Base-by-base conservation (phyloP, 2,329 filamentous ascomycete species). In the Aureobasidium sp. region DNA sequence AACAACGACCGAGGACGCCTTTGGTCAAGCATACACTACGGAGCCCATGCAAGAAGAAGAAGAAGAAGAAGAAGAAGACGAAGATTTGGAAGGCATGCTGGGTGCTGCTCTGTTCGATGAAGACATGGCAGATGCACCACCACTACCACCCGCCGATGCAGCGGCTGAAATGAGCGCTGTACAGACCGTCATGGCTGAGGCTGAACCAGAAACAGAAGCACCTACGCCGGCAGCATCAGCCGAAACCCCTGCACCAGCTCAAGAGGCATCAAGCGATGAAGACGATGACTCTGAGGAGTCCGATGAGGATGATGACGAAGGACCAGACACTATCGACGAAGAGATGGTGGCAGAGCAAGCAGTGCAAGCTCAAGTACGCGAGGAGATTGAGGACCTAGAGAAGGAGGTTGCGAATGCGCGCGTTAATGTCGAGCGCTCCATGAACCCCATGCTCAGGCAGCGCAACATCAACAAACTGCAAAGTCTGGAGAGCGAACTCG, bases 311-410 rank as follows among this genome's bases (percentile, higher is more conserved):
- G 71, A 74, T 53, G 71, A 70, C 29, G 69, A 73, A 27, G 71
- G 68, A 30, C 72, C 70, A 2, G 73, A 62, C n/a, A 76, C 75
- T n/a, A 70, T 80, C 32, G 80, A 83, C 62, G 81, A 83, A 39
- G 81, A 82, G 57, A 79, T 78, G 3, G 74, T 75, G 2, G 80
- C 78, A 21, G 74, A 74, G 44, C 74, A 79, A 32, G 76, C 78
- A 30, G 75, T 80, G 65, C 70, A 76, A 29, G 75, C 78, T 47
- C 76, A 79, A 64, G 71, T 79, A 32, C 73, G 75, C 53, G 79
- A 81, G 62, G 81, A 85, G 69, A 81, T 85, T 58, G 76, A 75
- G 5, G 82, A 84, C 67, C 66, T 85, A 65, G 77, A 83, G 69
- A 74, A 75, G 50, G 76, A 80, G 63, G 76, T 84, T 44, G 73